Evolutionary conservation across 768 basidiomycete species (phyloP), one percentile per base, ranked within the genome.

Genomic region (Lactifluus echinatus): DNA sequence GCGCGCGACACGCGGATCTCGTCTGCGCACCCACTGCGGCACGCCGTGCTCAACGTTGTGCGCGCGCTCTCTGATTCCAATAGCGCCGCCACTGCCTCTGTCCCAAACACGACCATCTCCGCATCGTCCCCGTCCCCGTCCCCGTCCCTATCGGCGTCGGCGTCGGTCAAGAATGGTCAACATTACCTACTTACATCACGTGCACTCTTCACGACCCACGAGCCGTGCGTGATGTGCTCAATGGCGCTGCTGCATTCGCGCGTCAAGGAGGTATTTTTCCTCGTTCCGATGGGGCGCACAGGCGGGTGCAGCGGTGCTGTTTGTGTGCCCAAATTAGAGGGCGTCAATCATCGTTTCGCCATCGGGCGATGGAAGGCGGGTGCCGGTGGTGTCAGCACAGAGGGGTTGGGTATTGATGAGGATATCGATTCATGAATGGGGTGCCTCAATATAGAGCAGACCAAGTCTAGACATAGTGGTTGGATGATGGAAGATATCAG

Each of bases 181-280:
- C 85, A 88, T 66, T 99, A 99, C 70, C 84, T 97, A 43, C 77
- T 98, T 24, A 97, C 93, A 0, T 83, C 84, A 2, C 78, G 84
- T 17, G 82, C 84, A 1, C 75, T 97, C 24, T 98, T 98, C 74
- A 81, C 83, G 52, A 91, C 92, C 10, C 95, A 99, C 71, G 96
- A 99, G 65, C 96, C 96, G 0, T 99, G 96, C 64, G 79, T 99
- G 55, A 93, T 98, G 91, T 99, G 96, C 69, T 82, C 85, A 65
- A 99, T 99, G 96, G 91, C 93, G 2, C 73, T 98, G 21, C 73
- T 96, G 6, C 96, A 99, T 70, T 93, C 90, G 1, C 82, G 96
- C n/a, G 91, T 97, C 55, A 86, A 87, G 64, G 84, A 93, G 59
- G 79, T 98, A 6, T 78, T 90, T 67, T 83, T 85, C 66, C 67